A percentile compares a stretch with the other conserved stretches of the same genome.
phyloP scores from a whole-genome alignment of 2,329 filamentous ascomycete species.

The Phoma sp. region DNA sequence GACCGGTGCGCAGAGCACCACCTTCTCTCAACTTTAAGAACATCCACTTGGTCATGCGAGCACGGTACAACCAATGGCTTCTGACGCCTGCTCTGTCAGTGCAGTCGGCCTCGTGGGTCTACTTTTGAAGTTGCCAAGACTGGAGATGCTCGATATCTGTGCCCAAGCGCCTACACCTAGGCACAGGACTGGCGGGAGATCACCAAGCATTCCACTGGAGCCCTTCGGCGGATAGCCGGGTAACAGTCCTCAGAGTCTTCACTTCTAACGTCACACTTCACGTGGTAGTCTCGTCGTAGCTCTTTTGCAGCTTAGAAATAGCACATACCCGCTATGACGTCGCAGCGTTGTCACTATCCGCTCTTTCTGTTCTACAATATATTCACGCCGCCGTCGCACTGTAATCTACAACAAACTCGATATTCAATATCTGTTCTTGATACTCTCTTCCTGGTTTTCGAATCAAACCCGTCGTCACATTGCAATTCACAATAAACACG shows the following conservation, averaged over 20 bases:
- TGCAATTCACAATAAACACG: no score
- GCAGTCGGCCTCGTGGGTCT: not conserved
- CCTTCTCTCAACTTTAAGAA: not conserved
- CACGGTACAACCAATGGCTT: not conserved
- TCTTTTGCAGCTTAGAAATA: conserved; percentile 21
- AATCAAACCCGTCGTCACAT: not conserved
- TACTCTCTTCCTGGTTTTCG: not conserved
- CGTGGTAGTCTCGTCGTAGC: not conserved
- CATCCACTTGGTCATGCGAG: not conserved
- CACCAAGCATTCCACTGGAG: conserved; percentile 3
- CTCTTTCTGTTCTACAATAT: no score
- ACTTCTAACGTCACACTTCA: conserved; percentile 9
- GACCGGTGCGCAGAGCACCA: not conserved
- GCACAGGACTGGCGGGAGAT: conserved; percentile 3
- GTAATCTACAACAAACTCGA: not conserved
- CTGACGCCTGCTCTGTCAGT: not conserved
- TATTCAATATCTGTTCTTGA: not conserved
- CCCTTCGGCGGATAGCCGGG: conserved; percentile 5
- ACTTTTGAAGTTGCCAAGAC: conserved; percentile 2
- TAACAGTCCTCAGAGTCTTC: conserved; percentile 6
- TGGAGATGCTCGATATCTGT: not conserved
- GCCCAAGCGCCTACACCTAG: not conserved
- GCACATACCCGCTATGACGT: conserved; percentile 41
- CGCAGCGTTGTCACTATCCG: conserved; percentile 31
- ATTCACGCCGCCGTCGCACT: not conserved